Base-by-base conservation (phyloP, 805 yeast genomes). In the Maudiozyma barnettii region DNA sequence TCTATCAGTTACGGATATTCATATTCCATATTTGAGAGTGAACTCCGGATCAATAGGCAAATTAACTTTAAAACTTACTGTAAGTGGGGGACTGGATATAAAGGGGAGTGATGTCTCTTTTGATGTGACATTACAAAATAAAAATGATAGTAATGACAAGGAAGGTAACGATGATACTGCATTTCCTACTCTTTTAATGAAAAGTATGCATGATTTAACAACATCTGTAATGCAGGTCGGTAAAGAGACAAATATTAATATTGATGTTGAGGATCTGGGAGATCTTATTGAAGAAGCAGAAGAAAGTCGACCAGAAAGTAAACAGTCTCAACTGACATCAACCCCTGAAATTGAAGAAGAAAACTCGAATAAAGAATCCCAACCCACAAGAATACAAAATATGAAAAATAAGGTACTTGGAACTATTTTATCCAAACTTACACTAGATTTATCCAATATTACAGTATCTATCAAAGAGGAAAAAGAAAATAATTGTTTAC, bases 191-290 rank as follows among this genome's bases (percentile, higher is more conserved):
- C 78, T 81, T 48, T 63, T 85, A 48, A 80, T 85, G 0, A 83
- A 80, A 55, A 83, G 93, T 48, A 81, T 91, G 0, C 81, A 82
- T 20, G 87, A 83, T 54, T 69, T 88, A 47, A 88, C 93, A 2
- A 76, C 74, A 51, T 69, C 75, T 12, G 59, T 72, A 39, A 59
- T 71, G 39, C 66, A 67, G 19, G 62, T 65, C 29, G 16, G 18
- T 5, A 40, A 31, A 5, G 43, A 40, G 23, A 4, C 20, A 40
- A n/a, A 13, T 6, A 64, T 64, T 16, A 70, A 66, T 19, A 14
- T 29, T 6, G 43, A 45, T 21, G 49, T 49, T 3, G 41, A 45
- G 21, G 50, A 51, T 18, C 26, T 47, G 8, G n/a, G n/a, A 10
- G 26, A 37, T 16, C 10, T 36, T 18, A 40, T n/a, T 12, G 43